Evolutionary conservation across 2,329 filamentous ascomycete species (phyloP).

Genomic region (Cercospora janseana): DNA sequence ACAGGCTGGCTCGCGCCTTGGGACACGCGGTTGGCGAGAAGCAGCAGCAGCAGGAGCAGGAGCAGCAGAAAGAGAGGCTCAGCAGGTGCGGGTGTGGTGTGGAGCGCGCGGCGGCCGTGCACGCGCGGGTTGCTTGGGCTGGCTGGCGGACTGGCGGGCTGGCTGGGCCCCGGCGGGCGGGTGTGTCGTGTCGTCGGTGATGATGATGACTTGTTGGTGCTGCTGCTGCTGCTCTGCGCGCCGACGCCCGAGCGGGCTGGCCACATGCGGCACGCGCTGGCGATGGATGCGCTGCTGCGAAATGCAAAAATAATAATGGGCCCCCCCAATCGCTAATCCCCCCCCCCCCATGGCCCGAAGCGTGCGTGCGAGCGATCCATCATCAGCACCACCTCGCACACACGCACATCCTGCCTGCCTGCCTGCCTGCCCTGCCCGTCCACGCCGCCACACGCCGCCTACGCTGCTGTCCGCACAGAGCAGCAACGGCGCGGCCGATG

Average conservation of each 20-base stretch:
- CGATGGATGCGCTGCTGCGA: not conserved
- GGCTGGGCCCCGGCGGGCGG: not conserved
- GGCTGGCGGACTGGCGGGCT: no score
- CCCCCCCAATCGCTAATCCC: not conserved
- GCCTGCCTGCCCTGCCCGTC: not conserved
- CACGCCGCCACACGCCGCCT: no score
- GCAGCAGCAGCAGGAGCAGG: no score
- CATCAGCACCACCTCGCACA: not conserved
- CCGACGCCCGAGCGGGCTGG: not conserved
- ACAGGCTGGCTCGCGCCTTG: slow-evolving; percentile 8
- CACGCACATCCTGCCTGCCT: not conserved
- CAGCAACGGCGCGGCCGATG: not conserved
- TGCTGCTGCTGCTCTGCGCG: not conserved
- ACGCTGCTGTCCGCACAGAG: no score
- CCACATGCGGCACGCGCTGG: not conserved
- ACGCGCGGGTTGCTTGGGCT: no score
- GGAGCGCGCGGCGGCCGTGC: slow-evolving; percentile 5
- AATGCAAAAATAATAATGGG: no score
- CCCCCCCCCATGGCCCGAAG: not conserved
- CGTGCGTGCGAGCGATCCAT: not conserved
- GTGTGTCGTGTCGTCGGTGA: not conserved
- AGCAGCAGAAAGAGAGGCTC: slow-evolving; percentile 1
- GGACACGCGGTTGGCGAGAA: slow-evolving; percentile 3
- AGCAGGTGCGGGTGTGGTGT: slow-evolving; percentile 3
- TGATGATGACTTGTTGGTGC: not conserved